Percentiles rank a stretch among this genome's conserved stretches.
Conservation (phyloP, 306 rosid genomes). For the Luffa aegyptiaca region DNA sequence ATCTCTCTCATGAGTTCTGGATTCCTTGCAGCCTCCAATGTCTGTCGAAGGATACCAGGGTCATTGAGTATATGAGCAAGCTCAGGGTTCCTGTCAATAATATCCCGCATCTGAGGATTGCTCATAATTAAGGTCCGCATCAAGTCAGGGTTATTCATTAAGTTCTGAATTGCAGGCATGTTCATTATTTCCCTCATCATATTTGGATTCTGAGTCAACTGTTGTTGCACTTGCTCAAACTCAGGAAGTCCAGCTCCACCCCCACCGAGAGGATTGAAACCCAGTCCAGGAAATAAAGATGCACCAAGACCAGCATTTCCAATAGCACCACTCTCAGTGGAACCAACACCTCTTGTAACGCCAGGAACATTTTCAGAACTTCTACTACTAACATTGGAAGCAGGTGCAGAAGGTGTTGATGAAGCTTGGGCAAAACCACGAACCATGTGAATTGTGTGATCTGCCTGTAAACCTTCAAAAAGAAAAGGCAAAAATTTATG, state of each 20-base stretch:
- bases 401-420: slow-evolving; percentile 19
- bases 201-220: slow-evolving; percentile 50
- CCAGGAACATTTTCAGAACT: slow-evolving; percentile 27
- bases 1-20: slow-evolving; percentile 69
- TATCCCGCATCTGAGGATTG: slow-evolving; percentile 55
- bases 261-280: slow-evolving; percentile 29
- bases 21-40: slow-evolving; percentile 58
- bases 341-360: slow-evolving; percentile 50
- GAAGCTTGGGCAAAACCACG: slow-evolving; percentile 40
- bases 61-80: slow-evolving; percentile 54
- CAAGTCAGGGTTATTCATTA: slow-evolving; percentile 54
- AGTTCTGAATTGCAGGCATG: slow-evolving; percentile 53
- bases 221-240: slow-evolving; percentile 56
- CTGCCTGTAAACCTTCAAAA: slow-evolving; percentile 35
- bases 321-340: slow-evolving; percentile 32
- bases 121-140: slow-evolving; percentile 48
- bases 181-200: slow-evolving; percentile 62
- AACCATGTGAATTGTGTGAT: slow-evolving; percentile 57
- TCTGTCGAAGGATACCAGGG: slow-evolving; percentile 50
- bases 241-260: slow-evolving; percentile 34
- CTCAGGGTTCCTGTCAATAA: slow-evolving; percentile 57
- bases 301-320: slow-evolving; percentile 29
- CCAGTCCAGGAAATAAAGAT: slow-evolving; percentile 41
- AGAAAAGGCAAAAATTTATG: background rate
- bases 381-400: slow-evolving; percentile 16